Percentiles rank a stretch among this genome's conserved stretches.
Evolutionary conservation across 2,329 filamentous ascomycete genomes (phyloP).

Genomic region (Pseudopyricularia cyperi): DNA sequence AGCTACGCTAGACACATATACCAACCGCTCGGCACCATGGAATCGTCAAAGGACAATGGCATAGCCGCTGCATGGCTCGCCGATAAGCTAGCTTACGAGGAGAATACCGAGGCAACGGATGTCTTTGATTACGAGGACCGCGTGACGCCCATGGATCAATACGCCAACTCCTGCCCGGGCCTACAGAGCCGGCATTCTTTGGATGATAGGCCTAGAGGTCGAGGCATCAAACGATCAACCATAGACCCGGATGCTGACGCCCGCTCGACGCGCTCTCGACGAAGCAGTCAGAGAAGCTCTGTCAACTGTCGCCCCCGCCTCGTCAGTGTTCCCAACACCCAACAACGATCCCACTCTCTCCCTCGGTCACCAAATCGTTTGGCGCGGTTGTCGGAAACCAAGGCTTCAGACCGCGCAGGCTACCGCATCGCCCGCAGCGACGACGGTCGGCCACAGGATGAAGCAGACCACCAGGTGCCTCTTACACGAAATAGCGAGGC

Average conservation of each 20-base stretch:
- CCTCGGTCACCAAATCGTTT: not conserved
- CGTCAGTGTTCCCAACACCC: too few relatives aligned
- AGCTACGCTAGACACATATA: not conserved
- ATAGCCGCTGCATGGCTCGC: not conserved
- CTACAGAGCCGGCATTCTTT: not conserved
- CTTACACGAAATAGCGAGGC: not conserved
- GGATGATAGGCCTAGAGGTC: not conserved
- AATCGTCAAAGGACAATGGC: not conserved
- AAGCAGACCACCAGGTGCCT: not conserved
- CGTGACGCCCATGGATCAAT: not conserved
- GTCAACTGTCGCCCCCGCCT: not conserved
- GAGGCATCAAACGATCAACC: not conserved
- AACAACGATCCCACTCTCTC: not conserved
- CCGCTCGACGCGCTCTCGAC: not conserved
- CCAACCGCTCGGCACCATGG: not conserved
- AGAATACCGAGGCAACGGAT: not conserved
- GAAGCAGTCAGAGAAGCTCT: not conserved
- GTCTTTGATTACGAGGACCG: not conserved
- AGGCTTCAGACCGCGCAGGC: not conserved
- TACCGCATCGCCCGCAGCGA: not conserved
- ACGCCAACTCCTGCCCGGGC: not conserved
- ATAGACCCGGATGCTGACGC: not conserved
- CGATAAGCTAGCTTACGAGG: not conserved
- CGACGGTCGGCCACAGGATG: not conserved
- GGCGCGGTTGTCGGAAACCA: not conserved